Conservation (phyloP, 768 basidiomycete genomes). For the Russula compacta region DNA sequence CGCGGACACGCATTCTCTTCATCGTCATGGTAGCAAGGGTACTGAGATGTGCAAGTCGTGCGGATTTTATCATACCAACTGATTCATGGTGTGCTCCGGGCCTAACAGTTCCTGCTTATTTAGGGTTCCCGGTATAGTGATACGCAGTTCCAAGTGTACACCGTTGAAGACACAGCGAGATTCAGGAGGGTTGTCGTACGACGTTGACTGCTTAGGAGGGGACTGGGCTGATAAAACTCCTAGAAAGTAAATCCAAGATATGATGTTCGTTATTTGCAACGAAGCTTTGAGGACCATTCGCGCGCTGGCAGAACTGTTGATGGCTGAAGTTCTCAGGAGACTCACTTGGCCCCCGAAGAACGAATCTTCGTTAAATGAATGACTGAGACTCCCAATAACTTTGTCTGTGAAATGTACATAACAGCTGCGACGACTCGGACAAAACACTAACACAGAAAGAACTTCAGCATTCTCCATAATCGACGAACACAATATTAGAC, state of each 20-base stretch:
- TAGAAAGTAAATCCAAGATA: neutral
- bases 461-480: neutral
- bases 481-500: neutral
- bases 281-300: neutral
- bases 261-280: neutral
- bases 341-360: neutral
- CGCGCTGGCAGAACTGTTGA: neutral
- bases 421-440: slow-evolving; percentile 4
- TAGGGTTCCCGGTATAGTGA: no score
- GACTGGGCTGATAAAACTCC: neutral
- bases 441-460: slow-evolving; percentile 1
- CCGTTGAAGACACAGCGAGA: neutral
- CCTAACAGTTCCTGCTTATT: no score
- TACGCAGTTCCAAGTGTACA: neutral
- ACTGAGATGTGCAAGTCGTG: no score
- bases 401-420: slow-evolving; percentile 4
- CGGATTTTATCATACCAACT: no score
- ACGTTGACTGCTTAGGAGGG: neutral
- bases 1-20: no score
- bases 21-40: no score
- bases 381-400: neutral
- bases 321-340: neutral
- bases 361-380: neutral
- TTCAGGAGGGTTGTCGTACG: neutral
- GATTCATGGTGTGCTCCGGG: no score